Percentiles rank a stretch among this genome's conserved stretches.
phyloP scores from a whole-genome alignment of 345 rosid species.

The Pugionium cornutum region DNA sequence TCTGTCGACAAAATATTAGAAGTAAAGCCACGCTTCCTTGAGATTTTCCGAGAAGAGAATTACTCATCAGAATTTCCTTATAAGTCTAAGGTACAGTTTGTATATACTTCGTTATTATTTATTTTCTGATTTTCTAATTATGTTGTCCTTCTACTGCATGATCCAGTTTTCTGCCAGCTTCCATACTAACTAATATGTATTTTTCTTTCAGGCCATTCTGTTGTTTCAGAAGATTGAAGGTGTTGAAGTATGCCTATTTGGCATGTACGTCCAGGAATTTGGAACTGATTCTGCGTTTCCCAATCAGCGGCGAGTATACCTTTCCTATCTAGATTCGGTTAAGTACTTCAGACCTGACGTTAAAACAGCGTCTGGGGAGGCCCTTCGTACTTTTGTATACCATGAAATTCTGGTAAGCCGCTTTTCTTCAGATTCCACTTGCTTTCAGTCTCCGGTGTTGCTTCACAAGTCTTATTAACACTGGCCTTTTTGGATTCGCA shows the following conservation, averaged over 20 bases:
- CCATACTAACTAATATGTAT: slow-evolving; percentile 10
- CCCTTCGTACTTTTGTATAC: slow-evolving; percentile 94
- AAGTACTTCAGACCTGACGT: slow-evolving; percentile 98
- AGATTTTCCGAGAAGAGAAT: slow-evolving; percentile 89
- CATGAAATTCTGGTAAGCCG: slow-evolving; percentile 88
- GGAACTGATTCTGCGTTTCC: slow-evolving; percentile 90
- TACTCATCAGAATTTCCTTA: slow-evolving; percentile 93
- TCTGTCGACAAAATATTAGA: slow-evolving; percentile 96
- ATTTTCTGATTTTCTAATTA: slow-evolving; percentile 23
- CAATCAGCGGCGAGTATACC: slow-evolving; percentile 97
- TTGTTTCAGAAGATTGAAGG: slow-evolving; percentile 99
- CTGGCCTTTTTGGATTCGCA: slow-evolving; percentile 42
- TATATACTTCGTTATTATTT: slow-evolving; percentile 24
- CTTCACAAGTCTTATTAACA: slow-evolving; percentile 17
- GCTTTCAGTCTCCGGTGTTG: slow-evolving; percentile 15
- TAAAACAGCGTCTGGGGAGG: slow-evolving; percentile 91
- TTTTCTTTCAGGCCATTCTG: slow-evolving; percentile 65
- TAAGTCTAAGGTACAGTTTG: slow-evolving; percentile 79
- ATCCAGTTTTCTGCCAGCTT: slow-evolving; percentile 11
- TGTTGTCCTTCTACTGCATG: slow-evolving; percentile 12
- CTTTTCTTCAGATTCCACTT: slow-evolving; percentile 21
- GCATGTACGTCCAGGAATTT: slow-evolving; percentile 99
- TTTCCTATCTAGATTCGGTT: slow-evolving; percentile 94
- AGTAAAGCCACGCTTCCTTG: slow-evolving; percentile 95
- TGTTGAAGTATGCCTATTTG: slow-evolving; percentile 97